Percentiles rank a stretch among this genome's conserved stretches.
These are phyloP conservation scores for Scolecobasidium constrictum DNA, from an alignment of 2,329 filamentous ascomycete genomes.

Conservation along the genomic window DNA sequence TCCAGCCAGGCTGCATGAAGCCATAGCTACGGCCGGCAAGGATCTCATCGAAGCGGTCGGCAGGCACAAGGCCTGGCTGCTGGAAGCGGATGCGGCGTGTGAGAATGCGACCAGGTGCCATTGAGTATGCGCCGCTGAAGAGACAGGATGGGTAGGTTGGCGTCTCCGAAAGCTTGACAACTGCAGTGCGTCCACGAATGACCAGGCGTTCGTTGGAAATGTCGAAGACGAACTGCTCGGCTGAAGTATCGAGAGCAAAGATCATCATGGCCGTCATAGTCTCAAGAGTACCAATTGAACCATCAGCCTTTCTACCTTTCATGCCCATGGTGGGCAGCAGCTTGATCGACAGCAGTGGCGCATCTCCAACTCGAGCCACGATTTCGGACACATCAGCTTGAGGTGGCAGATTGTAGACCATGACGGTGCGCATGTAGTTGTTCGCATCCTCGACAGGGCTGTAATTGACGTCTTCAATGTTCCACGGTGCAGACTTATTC, in stretches of 20 bases:
- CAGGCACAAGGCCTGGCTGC: not conserved
- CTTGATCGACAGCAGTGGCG: not conserved
- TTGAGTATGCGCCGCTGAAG: not conserved
- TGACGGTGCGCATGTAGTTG: not conserved
- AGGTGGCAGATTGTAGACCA: not conserved
- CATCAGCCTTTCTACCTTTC: not conserved
- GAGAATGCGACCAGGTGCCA: not conserved
- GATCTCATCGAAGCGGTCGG: not conserved
- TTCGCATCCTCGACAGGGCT: not conserved
- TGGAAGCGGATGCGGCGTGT: not conserved
- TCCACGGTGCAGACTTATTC: no score
- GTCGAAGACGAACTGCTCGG: not conserved
- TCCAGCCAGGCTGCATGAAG: not conserved
- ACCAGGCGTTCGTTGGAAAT: not conserved
- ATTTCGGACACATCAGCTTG: not conserved
- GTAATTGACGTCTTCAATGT: not conserved
- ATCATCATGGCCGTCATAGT: not conserved
- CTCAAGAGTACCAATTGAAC: not conserved
- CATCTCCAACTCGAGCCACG: not conserved
- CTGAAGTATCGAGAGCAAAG: not conserved
- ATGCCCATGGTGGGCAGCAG: not conserved
- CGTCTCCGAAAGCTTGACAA: not conserved
- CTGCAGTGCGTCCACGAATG: not conserved
- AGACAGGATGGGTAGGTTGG: not conserved
- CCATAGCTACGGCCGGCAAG: not conserved